These are phyloP conservation scores for Akanthomyces uredinophilus DNA, from an alignment of 2,329 filamentous ascomycete species.

Conservation along the genomic window DNA sequence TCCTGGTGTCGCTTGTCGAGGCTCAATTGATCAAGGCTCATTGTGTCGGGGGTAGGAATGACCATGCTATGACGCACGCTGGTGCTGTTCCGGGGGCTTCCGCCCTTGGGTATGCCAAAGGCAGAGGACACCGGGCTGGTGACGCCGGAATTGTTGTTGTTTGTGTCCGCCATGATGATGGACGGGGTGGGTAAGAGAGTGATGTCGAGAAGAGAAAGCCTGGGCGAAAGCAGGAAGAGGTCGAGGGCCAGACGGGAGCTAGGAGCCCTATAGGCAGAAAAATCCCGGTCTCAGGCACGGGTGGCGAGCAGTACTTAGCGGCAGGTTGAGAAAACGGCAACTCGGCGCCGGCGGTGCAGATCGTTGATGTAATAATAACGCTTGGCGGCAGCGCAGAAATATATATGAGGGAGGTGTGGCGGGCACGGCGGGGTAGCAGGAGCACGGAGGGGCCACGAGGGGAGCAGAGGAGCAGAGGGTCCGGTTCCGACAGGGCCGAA, in stretches of 20 bases:
- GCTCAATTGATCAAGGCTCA: slow-evolving; percentile 14
- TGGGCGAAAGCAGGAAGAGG: too few species aligned
- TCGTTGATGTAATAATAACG: slow-evolving; percentile 12
- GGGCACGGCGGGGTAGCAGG: not conserved
- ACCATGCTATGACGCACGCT: slow-evolving; percentile 7
- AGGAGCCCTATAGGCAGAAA: not conserved
- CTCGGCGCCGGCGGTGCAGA: not conserved
- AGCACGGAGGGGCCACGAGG: not conserved
- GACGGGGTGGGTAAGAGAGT: not conserved
- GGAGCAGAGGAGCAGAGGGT: slow-evolving; percentile 8
- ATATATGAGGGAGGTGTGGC: not conserved
- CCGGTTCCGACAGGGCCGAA: not conserved
- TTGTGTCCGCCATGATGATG: slow-evolving; percentile 9
- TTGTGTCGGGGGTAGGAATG: not conserved
- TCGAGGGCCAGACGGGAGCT: not conserved
- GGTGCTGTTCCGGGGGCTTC: not conserved
- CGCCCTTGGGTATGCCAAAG: slow-evolving; percentile 15
- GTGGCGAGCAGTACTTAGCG: not conserved
- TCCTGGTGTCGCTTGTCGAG: slow-evolving; percentile 12
- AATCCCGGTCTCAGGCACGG: not conserved
- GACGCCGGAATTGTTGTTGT: slow-evolving; percentile 4
- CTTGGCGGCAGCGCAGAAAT: not conserved
- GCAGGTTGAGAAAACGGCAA: not conserved
- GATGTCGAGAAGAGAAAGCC: not conserved
- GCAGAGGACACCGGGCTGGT: slow-evolving; percentile 14